A percentile compares a stretch with the other conserved stretches of the same genome.
Evolutionary conservation across 345 rosid species (phyloP).

Genomic region (Adansonia digitata): DNA sequence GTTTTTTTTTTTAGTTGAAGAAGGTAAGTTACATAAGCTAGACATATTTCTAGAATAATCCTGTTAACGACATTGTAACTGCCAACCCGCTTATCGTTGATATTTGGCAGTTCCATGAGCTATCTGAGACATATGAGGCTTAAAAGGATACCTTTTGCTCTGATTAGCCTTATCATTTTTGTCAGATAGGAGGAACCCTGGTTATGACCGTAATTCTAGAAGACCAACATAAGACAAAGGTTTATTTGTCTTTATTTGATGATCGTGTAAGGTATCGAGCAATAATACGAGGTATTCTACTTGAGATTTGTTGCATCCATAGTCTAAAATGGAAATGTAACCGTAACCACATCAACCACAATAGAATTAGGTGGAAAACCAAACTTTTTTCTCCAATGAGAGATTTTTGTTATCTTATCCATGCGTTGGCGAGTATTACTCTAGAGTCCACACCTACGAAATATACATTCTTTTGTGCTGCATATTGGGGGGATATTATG

Average conservation of each 20-base stretch:
- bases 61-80: neutral
- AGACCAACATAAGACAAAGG: neutral
- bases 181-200: neutral
- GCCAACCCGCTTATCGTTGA: neutral
- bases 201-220: conserved; percentile 7
- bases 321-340: neutral
- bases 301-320: neutral
- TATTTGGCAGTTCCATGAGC: conserved; percentile 1
- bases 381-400: neutral
- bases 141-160: conserved; percentile 5
- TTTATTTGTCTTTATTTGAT: conserved; percentile 2
- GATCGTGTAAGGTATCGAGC: neutral
- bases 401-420: neutral
- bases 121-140: neutral
- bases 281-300: neutral
- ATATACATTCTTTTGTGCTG: neutral
- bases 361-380: neutral
- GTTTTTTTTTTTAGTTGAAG: neutral
- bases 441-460: neutral
- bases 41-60: neutral
- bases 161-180: conserved; percentile 2
- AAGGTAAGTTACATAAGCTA: neutral
- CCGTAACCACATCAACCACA: neutral
- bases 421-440: neutral
- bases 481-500: neutral